phyloP scores from a whole-genome alignment of 2,329 filamentous ascomycete species.

The Scolecobasidium constrictum region DNA sequence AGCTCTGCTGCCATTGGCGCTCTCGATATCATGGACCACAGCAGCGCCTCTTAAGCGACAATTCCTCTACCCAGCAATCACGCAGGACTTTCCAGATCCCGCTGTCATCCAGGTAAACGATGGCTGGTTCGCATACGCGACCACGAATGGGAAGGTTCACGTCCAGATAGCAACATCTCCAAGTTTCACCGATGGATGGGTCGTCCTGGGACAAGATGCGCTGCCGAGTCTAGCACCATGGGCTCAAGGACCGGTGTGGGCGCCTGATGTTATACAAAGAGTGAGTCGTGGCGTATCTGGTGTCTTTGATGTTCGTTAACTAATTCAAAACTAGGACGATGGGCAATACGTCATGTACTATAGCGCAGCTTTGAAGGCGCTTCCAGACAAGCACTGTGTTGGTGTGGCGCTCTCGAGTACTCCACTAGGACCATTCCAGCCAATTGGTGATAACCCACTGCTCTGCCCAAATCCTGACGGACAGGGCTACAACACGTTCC shows the following conservation, averaged over 20 bases:
- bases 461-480: conserved; percentile 36
- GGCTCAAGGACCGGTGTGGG: conserved; percentile 20
- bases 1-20: neutral
- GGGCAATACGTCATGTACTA: conserved; percentile 53
- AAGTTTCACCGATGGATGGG: conserved; percentile 24
- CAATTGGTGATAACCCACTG: conserved; percentile 34
- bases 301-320: too few relatives aligned
- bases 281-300: too few relatives aligned
- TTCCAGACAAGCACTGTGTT: conserved; percentile 42
- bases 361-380: conserved; percentile 34
- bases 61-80: neutral
- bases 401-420: conserved; percentile 41
- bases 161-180: conserved; percentile 27
- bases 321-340: conserved; percentile 15
- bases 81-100: conserved; percentile 26
- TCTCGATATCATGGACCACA: neutral
- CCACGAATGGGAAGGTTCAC: conserved; percentile 24
- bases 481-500: conserved; percentile 5
- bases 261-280: conserved; percentile 20
- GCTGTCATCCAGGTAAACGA: conserved; percentile 19
- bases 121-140: conserved; percentile 28
- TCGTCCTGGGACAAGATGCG: conserved; percentile 17
- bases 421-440: conserved; percentile 42
- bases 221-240: conserved; percentile 16
- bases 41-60: neutral